Evolutionary conservation across 2,329 filamentous ascomycete genomes (phyloP), one percentile per base, ranked within the genome.

Genomic region (Capronia americana): DNA sequence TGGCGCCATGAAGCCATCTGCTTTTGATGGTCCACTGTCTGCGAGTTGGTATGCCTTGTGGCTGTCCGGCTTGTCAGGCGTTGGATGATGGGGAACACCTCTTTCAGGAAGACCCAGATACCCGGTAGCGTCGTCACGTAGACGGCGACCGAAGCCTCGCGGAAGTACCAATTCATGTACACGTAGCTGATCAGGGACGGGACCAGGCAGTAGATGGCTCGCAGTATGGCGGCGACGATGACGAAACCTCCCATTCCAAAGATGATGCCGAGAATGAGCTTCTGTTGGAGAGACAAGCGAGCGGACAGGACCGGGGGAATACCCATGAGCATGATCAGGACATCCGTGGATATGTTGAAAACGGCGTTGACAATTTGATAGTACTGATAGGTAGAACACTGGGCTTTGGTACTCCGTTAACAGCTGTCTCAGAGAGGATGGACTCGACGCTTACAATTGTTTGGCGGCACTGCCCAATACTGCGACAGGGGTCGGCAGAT

Each of bases 41-140:
- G 32, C 20, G 62, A 59, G n/a, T 64, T 44, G 55, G 62, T 60
- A 2, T 44, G 62, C 46, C 38, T 59, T 4, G 55, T 64, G 20
- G 53, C 28, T 17, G 46, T 30, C 26, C 56, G 48, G 50, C 57
- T 65, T 3, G 63, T 65, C n/a, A 65, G 28, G 20, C 30, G 55
- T 14, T 50, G 50, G 30, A 65, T 54, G 38, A 61, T 58, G 17
- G 69, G 79, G 75, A 85, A 85, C 23, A 84, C 71, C 59, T 83
- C 80, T 17, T 82, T 77, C 7, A 85, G 72, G 1, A 85, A 77
- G 1, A 82, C 83, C 83, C 83, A 85, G 12, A 83, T 79, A 50
- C 82, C 81, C 0, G 83, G 83, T 0, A 85, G 73, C 64, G 85
- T 85, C 66, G 83, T 83, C 20, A 85, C 83, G 0, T 84, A 75